A percentile compares a stretch with the other conserved stretches of the same genome.
These are phyloP conservation scores for Pseudevernia furfuracea DNA, from an alignment of 495 filamentous ascomycete genomes.

Conservation along the genomic window DNA sequence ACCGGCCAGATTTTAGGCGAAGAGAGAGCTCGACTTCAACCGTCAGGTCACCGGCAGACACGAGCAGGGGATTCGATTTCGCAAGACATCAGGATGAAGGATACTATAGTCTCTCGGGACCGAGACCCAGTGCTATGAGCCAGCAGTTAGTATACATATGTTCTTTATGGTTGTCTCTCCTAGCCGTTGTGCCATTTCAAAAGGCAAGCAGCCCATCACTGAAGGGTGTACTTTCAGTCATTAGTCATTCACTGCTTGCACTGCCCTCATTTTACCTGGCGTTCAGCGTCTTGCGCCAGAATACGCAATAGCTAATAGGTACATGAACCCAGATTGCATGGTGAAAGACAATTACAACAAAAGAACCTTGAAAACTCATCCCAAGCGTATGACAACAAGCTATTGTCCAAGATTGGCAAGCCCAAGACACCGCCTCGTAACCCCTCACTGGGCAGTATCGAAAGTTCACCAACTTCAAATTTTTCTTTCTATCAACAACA, in stretches of 20 bases:
- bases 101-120: slow-evolving; percentile 42
- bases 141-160: slow-evolving; percentile 30
- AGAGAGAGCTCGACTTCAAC: slow-evolving; percentile 34
- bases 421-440: slow-evolving; percentile 50
- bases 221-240: not conserved
- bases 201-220: slow-evolving; percentile 10
- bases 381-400: slow-evolving; percentile 69
- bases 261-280: not conserved
- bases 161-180: slow-evolving; percentile 10
- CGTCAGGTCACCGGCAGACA: slow-evolving; percentile 29
- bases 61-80: slow-evolving; percentile 26
- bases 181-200: not conserved
- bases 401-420: slow-evolving; percentile 69
- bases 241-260: not conserved
- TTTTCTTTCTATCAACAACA: slow-evolving; percentile 26
- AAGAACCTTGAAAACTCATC: slow-evolving; percentile 52
- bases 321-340: slow-evolving; percentile 43
- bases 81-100: slow-evolving; percentile 40
- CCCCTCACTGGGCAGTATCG: slow-evolving; percentile 37
- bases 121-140: slow-evolving; percentile 36
- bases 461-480: slow-evolving; percentile 41
- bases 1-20: slow-evolving; percentile 29
- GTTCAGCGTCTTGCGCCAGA: slow-evolving; percentile 21
- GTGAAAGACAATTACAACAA: slow-evolving; percentile 51
- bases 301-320: slow-evolving; percentile 24